Evolutionary conservation across 768 basidiomycete genomes (phyloP).

Genomic region (Leccinum variicolor): DNA sequence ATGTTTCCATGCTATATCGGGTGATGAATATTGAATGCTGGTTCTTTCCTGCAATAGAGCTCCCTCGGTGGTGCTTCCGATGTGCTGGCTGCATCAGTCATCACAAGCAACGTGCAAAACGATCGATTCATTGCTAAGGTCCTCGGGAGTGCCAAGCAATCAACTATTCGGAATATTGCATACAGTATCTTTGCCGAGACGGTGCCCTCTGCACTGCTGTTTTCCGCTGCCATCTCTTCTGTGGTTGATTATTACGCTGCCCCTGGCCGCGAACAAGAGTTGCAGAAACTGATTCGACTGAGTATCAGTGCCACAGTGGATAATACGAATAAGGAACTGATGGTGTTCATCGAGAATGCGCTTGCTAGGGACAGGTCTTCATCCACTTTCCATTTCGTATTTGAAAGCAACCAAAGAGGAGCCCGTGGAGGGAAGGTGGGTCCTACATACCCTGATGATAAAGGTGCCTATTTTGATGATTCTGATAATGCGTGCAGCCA

Average conservation of each 20-base stretch:
- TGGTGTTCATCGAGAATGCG: constrained; percentile 46
- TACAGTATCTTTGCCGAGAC: constrained; percentile 48
- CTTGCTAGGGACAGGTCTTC: constrained; percentile 34
- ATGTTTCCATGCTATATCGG: constrained; percentile 2
- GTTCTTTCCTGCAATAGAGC: background rate
- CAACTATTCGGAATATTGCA: constrained; percentile 36
- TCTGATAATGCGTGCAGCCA: constrained; percentile 5
- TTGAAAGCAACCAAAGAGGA: constrained; percentile 30
- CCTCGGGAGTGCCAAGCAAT: background rate
- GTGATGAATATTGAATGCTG: background rate
- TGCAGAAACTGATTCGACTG: constrained; percentile 37
- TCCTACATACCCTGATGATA: constrained; percentile 22
- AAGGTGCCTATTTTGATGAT: no score
- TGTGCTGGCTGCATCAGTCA: constrained; percentile 13
- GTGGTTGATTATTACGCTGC: constrained; percentile 61
- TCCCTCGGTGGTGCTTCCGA: constrained; percentile 22
- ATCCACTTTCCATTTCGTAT: background rate
- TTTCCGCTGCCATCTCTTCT: constrained; percentile 52
- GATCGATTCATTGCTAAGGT: constrained; percentile 19
- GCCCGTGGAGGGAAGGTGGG: constrained; percentile 30
- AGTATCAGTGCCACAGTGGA: constrained; percentile 26
- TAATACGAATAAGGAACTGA: constrained; percentile 28
- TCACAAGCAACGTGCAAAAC: constrained; percentile 22
- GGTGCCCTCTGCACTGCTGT: constrained; percentile 53
- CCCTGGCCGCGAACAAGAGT: constrained; percentile 30